These are phyloP conservation scores for Phragmites australis DNA, from an alignment of 176 grass and related monocot species.

Conservation along the genomic window DNA sequence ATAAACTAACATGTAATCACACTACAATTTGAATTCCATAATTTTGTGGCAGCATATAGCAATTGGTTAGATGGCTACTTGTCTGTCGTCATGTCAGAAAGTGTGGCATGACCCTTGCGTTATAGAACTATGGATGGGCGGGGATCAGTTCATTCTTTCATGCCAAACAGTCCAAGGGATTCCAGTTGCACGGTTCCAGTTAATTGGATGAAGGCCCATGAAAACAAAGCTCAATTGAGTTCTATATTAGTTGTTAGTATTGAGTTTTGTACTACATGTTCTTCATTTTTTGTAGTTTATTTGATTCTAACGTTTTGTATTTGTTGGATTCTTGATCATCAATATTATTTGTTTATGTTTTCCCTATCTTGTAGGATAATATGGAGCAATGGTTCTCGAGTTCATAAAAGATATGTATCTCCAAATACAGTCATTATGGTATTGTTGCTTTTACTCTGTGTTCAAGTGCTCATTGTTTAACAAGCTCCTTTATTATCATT, in stretches of 20 bases:
- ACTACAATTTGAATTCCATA: background rate
- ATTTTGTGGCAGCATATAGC: background rate
- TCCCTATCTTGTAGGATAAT: constrained; percentile 64
- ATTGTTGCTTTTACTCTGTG: constrained; percentile 18
- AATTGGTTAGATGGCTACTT: background rate
- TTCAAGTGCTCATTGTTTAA: constrained; percentile 14
- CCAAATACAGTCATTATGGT: constrained; percentile 88
- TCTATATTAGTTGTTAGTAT: background rate
- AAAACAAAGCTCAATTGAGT: background rate
- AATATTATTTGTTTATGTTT: constrained; percentile 17
- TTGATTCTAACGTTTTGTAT: constrained; percentile 22
- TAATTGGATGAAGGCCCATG: background rate
- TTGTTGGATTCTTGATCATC: background rate
- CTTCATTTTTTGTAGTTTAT: background rate
- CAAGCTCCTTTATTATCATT: no score
- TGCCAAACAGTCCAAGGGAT: background rate
- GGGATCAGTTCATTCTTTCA: background rate
- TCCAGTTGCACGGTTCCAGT: background rate
- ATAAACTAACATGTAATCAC: background rate
- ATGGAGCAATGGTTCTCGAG: constrained; percentile 83
- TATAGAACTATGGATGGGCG: background rate
- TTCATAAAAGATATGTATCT: constrained; percentile 83
- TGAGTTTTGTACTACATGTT: background rate
- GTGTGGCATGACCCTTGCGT: background rate
- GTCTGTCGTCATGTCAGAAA: background rate